These are phyloP conservation scores for Cytospora piceicola DNA, from an alignment of 2,329 filamentous ascomycete species.

Conservation along the genomic window DNA sequence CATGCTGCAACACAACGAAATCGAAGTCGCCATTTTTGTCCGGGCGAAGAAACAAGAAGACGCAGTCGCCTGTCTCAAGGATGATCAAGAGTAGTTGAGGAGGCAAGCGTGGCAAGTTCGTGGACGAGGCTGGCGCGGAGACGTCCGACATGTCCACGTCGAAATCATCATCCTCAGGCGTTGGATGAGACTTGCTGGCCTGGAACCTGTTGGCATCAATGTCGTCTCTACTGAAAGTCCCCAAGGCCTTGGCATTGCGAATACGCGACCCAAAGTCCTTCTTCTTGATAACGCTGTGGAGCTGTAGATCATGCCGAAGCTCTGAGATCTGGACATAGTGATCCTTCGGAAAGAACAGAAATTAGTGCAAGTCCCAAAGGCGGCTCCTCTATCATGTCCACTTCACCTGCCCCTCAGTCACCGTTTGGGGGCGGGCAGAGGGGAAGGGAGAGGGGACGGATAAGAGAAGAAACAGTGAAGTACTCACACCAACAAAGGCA, in stretches of 20 bases:
- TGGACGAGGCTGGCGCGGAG: conserved; percentile 27
- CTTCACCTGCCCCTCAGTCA: conserved; percentile 8
- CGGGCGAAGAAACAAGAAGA: conserved; percentile 73
- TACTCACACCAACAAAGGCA: conserved; percentile 77
- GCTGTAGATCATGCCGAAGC: conserved; percentile 67
- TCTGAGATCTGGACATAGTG: conserved; percentile 81
- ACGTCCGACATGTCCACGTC: conserved; percentile 41
- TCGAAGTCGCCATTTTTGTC: conserved; percentile 51
- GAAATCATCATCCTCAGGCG: conserved; percentile 46
- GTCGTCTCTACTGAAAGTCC: conserved; percentile 47
- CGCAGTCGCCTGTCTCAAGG: conserved; percentile 71
- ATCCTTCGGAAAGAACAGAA: conserved; percentile 53
- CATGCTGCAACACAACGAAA: conserved; percentile 55
- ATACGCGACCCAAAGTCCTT: conserved; percentile 80
- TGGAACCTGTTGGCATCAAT: conserved; percentile 33
- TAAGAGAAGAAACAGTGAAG: background rate
- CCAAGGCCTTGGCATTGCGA: conserved; percentile 76
- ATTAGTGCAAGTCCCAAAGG: conserved; percentile 33
- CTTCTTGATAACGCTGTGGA: conserved; percentile 78
- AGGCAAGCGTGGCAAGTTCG: conserved; percentile 51
- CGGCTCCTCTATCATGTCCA: background rate
- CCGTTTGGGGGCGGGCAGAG: conserved; percentile 6
- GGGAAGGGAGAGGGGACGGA: background rate
- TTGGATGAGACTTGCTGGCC: conserved; percentile 24
- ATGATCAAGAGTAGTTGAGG: conserved; percentile 82